These are phyloP conservation scores for Xylaria digitata DNA, from an alignment of 2,329 filamentous ascomycete species.

Conservation along the genomic window DNA sequence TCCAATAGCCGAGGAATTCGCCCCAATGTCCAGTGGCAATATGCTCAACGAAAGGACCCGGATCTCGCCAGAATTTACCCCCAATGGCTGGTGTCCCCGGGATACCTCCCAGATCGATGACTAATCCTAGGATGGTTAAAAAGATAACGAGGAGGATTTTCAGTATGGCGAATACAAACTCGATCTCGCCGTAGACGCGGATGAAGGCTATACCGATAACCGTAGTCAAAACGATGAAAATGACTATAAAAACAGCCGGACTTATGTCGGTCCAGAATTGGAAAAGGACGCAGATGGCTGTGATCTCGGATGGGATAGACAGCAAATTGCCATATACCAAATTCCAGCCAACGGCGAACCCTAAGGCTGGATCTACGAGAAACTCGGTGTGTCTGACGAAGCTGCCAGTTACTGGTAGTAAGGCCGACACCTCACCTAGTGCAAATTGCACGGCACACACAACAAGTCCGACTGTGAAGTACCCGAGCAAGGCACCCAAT, in stretches of 20 bases:
- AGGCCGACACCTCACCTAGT: conserved; percentile 69
- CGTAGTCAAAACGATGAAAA: conserved; percentile 64
- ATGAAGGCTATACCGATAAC: conserved; percentile 69
- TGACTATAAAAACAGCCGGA: conserved; percentile 62
- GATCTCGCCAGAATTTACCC: conserved; percentile 76
- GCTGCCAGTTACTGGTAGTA: conserved; percentile 71
- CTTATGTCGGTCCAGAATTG: conserved; percentile 72
- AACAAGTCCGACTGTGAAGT: conserved; percentile 66
- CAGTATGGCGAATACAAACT: conserved; percentile 63
- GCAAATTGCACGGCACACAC: conserved; percentile 69
- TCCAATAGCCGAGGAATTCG: conserved; percentile 71
- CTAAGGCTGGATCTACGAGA: conserved; percentile 70
- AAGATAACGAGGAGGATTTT: conserved; percentile 72
- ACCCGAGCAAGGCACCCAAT: conserved; percentile 61
- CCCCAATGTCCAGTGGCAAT: conserved; percentile 68
- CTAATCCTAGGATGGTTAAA: conserved; percentile 69
- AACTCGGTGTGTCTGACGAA: conserved; percentile 71
- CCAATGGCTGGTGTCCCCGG: conserved; percentile 69
- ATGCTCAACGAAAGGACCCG: conserved; percentile 75
- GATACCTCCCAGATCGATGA: conserved; percentile 72
- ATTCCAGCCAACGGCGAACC: conserved; percentile 66
- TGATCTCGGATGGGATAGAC: conserved; percentile 69
- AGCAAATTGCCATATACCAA: conserved; percentile 66
- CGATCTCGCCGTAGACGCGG: conserved; percentile 69
- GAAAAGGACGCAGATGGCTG: conserved; percentile 71